Evolutionary conservation across 768 basidiomycete species (phyloP).

Genomic region (Megacollybia marginata): DNA sequence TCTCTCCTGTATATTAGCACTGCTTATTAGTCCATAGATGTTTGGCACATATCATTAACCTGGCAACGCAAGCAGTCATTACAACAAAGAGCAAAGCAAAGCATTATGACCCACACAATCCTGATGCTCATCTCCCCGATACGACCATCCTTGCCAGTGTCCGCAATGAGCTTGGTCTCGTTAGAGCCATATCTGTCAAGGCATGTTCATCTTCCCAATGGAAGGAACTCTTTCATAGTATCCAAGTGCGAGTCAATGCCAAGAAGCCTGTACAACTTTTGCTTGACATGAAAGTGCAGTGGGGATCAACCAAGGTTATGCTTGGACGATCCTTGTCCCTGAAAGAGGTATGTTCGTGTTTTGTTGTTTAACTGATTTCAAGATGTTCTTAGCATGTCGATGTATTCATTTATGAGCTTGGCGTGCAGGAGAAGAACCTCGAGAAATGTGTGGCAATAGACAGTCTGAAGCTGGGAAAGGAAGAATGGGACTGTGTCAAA

Average conservation of each 20-base stretch:
- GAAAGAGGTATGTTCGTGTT: constrained; percentile 10
- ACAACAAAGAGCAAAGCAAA: constrained; percentile 17
- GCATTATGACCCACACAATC: constrained; percentile 14
- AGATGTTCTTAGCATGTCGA: constrained; percentile 9
- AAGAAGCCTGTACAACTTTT: constrained; percentile 7
- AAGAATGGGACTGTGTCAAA: too few species aligned
- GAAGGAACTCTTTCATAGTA: constrained; percentile 14
- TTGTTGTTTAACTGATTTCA: background rate
- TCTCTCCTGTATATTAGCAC: background rate
- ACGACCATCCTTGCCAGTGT: background rate
- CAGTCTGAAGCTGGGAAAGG: constrained; percentile 7
- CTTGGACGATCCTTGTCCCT: constrained; percentile 11
- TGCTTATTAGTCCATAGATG: background rate
- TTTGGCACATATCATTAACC: too few species aligned
- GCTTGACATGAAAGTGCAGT: constrained; percentile 18
- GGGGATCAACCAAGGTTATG: constrained; percentile 21
- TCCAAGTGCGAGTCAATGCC: constrained; percentile 9
- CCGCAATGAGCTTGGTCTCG: constrained; percentile 11
- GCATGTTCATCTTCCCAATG: constrained; percentile 14
- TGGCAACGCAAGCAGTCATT: constrained; percentile 21
- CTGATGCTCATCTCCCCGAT: too few species aligned
- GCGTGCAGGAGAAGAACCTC: constrained; percentile 8
- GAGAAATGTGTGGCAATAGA: constrained; percentile 9
- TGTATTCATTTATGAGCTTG: constrained; percentile 17
- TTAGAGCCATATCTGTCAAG: constrained; percentile 19